Conservation (phyloP, 768 basidiomycete species). For the Auricularia heimuer region DNA sequence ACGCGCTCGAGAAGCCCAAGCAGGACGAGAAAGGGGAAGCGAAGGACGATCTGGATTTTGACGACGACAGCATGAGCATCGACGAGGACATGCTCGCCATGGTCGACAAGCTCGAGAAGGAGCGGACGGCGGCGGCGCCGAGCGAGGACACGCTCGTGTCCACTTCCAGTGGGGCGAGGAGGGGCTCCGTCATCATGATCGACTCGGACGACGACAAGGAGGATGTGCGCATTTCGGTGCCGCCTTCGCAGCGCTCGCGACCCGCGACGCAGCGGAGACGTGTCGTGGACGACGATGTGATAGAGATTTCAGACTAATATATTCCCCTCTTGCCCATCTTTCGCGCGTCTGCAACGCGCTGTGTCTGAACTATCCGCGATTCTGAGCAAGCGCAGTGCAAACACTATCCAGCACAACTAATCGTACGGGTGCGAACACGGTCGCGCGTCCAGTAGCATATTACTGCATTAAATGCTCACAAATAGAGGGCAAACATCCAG, state of each 20-base stretch:
- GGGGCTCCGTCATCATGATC: background rate
- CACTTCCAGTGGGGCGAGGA: background rate
- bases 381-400: too few relatives aligned
- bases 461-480: too few relatives aligned
- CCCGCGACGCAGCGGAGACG: background rate
- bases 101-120: background rate
- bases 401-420: too few relatives aligned
- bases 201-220: background rate
- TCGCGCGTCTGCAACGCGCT: too few relatives aligned
- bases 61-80: background rate
- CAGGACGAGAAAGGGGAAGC: background rate
- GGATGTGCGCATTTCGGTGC: background rate
- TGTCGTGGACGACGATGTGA: conserved; percentile 4
- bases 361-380: too few relatives aligned
- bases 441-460: background rate
- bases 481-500: too few relatives aligned
- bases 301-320: conserved; percentile 7
- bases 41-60: background rate
- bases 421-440: too few relatives aligned
- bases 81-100: background rate
- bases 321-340: too few relatives aligned
- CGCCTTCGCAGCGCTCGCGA: background rate
- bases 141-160: background rate
- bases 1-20: background rate
- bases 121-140: background rate